Evolutionary conservation across 2,329 filamentous ascomycete genomes (phyloP).

Genomic region (Aspergillus sojae): DNA sequence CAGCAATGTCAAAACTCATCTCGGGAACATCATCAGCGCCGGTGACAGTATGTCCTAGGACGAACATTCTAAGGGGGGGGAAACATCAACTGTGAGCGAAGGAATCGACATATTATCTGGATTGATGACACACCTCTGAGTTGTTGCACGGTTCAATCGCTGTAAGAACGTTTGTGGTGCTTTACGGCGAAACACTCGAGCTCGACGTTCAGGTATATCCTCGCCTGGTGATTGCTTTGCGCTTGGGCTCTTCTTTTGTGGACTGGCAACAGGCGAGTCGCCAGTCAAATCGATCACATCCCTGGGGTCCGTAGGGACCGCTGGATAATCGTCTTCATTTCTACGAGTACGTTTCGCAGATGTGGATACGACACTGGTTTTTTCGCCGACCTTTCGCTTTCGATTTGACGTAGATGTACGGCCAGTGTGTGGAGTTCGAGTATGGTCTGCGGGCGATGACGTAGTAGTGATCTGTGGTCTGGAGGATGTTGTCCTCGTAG

Average conservation of each 20-base stretch:
- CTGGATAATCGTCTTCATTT: not conserved
- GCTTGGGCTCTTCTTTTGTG: slow-evolving; percentile 17
- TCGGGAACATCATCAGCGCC: slow-evolving; percentile 48
- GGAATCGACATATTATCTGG: not conserved
- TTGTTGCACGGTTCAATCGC: slow-evolving; percentile 52
- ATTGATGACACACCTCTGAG: slow-evolving; percentile 43
- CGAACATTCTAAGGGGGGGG: slow-evolving; percentile 52
- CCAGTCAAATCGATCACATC: slow-evolving; percentile 23
- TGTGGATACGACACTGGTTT: not conserved
- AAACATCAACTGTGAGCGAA: slow-evolving; percentile 7
- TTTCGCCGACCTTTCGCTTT: slow-evolving; percentile 13
- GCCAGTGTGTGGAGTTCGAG: not conserved
- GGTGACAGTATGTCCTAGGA: slow-evolving; percentile 54
- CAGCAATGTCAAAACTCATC: slow-evolving; percentile 60
- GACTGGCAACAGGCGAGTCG: slow-evolving; percentile 6
- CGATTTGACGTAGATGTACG: slow-evolving; percentile 14
- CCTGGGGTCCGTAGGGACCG: not conserved
- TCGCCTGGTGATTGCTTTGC: slow-evolving; percentile 20
- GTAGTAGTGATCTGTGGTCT: not conserved
- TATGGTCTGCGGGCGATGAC: not conserved
- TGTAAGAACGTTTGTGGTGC: slow-evolving; percentile 51
- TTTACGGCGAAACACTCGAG: slow-evolving; percentile 43
- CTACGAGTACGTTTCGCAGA: slow-evolving; percentile 10
- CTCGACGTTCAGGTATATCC: slow-evolving; percentile 38
- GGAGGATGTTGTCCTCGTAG: not conserved